Conservation (phyloP, 495 filamentous ascomycete species). For the Hypoxylon perforatum region DNA sequence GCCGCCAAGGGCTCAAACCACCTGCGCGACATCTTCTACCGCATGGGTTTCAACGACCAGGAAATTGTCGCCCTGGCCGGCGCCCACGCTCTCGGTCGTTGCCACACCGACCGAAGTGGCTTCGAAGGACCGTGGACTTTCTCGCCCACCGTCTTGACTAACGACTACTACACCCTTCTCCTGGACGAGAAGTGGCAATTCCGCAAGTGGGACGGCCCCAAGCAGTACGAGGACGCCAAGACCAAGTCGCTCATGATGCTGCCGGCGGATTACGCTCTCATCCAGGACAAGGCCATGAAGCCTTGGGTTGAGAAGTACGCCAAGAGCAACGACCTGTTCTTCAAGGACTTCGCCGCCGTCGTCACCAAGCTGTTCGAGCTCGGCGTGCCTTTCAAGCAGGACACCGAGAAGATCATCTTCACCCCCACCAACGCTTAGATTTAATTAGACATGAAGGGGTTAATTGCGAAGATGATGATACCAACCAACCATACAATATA, state of each 20-base stretch:
- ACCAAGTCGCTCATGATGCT: slow-evolving; percentile 97
- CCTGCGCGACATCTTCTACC: slow-evolving; percentile 90
- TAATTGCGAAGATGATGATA: neutral
- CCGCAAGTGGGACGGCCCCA: slow-evolving; percentile 93
- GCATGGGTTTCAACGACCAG: slow-evolving; percentile 98
- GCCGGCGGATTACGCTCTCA: slow-evolving; percentile 86
- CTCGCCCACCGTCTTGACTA: slow-evolving; percentile 91
- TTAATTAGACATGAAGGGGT: neutral
- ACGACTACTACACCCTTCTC: slow-evolving; percentile 92
- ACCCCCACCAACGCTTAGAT: slow-evolving; percentile 66
- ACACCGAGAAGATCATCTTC: slow-evolving; percentile 76
- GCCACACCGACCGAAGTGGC: slow-evolving; percentile 88
- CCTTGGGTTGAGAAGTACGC: slow-evolving; percentile 89
- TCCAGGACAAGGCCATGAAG: slow-evolving; percentile 90
- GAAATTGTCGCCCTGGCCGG: slow-evolving; percentile 94
- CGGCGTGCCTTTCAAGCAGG: slow-evolving; percentile 86
- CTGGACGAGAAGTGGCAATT: slow-evolving; percentile 91
- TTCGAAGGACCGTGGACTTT: slow-evolving; percentile 97
- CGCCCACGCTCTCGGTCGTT: slow-evolving; percentile 92
- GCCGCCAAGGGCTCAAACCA: slow-evolving; percentile 82
- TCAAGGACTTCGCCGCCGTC: slow-evolving; percentile 88
- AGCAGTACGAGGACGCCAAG: slow-evolving; percentile 82
- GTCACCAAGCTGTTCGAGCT: slow-evolving; percentile 89
- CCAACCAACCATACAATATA: slow-evolving; percentile 16
- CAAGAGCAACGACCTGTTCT: slow-evolving; percentile 90